These are phyloP conservation scores for Xylariaceae sp. DNA, from an alignment of 2,329 filamentous ascomycete species.

Conservation along the genomic window DNA sequence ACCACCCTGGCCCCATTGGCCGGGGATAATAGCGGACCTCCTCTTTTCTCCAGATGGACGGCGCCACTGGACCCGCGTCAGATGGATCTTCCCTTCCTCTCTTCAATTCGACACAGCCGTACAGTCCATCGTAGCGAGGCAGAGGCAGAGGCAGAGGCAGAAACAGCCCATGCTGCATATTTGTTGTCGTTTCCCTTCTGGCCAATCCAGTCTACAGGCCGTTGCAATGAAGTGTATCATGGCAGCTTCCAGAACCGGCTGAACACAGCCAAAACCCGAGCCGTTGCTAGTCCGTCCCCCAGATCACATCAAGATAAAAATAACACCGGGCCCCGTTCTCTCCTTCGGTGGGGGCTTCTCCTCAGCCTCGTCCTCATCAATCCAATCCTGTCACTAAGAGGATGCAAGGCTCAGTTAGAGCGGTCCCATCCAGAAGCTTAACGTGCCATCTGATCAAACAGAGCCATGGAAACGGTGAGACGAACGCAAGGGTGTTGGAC, in stretches of 20 bases:
- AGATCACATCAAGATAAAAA: constrained; percentile 12
- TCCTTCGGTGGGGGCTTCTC: constrained; percentile 18
- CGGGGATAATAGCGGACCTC: constrained; percentile 24
- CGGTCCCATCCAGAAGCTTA: constrained; percentile 23
- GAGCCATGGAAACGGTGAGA: constrained; percentile 31
- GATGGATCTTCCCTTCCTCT: constrained; percentile 10
- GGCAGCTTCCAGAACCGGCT: constrained; percentile 24
- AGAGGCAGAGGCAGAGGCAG: constrained; percentile 1
- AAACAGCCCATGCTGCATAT: constrained; percentile 10
- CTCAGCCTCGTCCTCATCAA: constrained; percentile 26
- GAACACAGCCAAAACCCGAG: constrained; percentile 9
- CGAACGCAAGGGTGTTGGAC: constrained; percentile 42
- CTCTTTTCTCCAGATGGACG: constrained; percentile 22
- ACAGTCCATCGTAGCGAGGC: too few species aligned
- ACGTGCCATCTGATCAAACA: constrained; percentile 13
- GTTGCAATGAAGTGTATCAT: constrained; percentile 25
- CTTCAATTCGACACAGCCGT: constrained; percentile 13
- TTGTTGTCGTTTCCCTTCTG: constrained; percentile 18
- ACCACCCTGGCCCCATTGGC: constrained; percentile 22
- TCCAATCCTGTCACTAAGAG: constrained; percentile 21
- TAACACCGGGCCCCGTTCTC: constrained; percentile 21
- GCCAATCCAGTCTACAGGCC: constrained; percentile 15
- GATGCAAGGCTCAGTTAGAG: constrained; percentile 28
- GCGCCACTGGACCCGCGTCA: constrained; percentile 17
- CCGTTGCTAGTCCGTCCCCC: background rate